Base-by-base conservation (phyloP, 1,284 basidiomycete genomes). In the Jaminaea rosea region DNA sequence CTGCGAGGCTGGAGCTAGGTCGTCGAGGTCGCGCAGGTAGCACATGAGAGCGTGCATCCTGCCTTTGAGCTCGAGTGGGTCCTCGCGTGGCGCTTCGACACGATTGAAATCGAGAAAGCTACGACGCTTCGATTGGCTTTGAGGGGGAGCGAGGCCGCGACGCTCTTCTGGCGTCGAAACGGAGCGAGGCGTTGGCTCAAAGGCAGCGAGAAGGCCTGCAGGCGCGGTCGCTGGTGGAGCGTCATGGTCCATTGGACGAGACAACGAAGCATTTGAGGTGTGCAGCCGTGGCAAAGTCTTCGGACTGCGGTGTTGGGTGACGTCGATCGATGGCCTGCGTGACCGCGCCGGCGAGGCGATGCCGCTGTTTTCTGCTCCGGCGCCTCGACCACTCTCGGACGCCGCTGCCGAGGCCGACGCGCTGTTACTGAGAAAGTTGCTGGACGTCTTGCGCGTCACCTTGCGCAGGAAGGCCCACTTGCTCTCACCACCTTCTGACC, bases 11-110 rank as follows among this genome's bases (percentile, higher is more conserved):
- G 29, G 44, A 10, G 26, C 46, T 28, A 98, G 79, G 70, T 96
- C 92, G 68, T 92, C 86, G 80, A 98, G 85, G 69, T 98, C 93
- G 65, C 84, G 84, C 19, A 98, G 80, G 75, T 97, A 97, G 15
- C 86, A 85, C 85, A 97, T 91, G 34, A 98, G 83, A 10, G 87
- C 87, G 54, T 88, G 82, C 46, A 97, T 23, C 17, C 17, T n/a
- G 23, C 39, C 19, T 23, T 21, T n/a, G 19, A 3, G 19, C 19
- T 42, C 17, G 19, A 17, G 13, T 11, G 39, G 39, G 4, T 42
- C 39, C n/a, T n/a, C n/a, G n/a, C n/a, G n/a, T n/a, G n/a, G n/a
- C n/a, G n/a, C n/a, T n/a, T n/a, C n/a, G n/a, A n/a, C n/a, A n/a
- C n/a, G n/a, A n/a, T n/a, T n/a, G n/a, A n/a, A n/a, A n/a, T n/a